phyloP scores from a whole-genome alignment of 345 rosid species.

The Erysimum cheiranthoides region DNA sequence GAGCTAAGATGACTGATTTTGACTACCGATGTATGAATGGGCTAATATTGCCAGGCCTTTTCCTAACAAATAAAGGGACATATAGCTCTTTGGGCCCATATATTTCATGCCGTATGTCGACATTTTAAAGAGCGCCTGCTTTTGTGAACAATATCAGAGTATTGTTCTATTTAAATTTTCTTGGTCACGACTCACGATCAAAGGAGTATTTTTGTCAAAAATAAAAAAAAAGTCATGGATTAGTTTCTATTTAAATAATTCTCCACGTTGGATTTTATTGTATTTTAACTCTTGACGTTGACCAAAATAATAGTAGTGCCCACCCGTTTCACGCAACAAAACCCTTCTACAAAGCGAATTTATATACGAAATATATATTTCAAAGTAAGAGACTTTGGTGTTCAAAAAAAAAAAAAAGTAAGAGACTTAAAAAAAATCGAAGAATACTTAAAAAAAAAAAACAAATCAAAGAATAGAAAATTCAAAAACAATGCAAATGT shows the following conservation, averaged over 20 bases:
- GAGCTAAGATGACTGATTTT: not conserved
- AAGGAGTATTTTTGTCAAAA: not conserved
- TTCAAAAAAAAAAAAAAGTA: no score
- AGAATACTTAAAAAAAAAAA: no score
- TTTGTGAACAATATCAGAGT: not conserved
- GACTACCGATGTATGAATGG: not conserved
- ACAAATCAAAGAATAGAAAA: constrained; percentile 12
- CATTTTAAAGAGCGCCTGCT: not conserved
- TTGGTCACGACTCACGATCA: not conserved
- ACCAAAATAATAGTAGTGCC: constrained; percentile 8
- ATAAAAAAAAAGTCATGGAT: no score
- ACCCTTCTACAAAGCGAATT: not conserved
- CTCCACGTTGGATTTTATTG: not conserved
- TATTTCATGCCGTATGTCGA: not conserved
- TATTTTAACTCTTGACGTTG: not conserved
- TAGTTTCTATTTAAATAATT: not conserved
- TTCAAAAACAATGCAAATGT: not conserved
- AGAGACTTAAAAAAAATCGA: no score
- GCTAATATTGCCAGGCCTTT: not conserved
- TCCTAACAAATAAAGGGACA: not conserved
- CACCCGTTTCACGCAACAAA: constrained; percentile 25
- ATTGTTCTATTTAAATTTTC: no score
- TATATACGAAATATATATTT: not conserved
- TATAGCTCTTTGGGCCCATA: not conserved
- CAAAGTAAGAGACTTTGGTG: not conserved